Conservation (phyloP, 2,329 filamentous ascomycete genomes). For the Harringtonia aguacate region DNA sequence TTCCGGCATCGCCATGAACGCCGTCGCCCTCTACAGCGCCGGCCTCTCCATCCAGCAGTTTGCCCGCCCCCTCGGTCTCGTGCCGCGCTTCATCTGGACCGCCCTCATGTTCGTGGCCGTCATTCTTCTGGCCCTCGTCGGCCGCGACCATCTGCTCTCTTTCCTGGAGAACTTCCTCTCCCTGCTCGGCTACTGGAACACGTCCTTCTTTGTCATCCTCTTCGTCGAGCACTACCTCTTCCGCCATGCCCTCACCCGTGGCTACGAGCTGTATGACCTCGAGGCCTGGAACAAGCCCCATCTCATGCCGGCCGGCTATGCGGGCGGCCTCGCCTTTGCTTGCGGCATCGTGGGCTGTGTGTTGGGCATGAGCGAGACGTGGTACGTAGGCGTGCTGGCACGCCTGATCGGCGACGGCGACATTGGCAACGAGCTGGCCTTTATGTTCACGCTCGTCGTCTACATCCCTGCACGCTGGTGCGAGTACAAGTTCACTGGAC, state of each 20-base stretch:
- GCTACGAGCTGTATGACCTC: slow-evolving; percentile 32
- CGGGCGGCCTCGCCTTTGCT: slow-evolving; percentile 30
- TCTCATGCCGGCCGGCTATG: slow-evolving; percentile 31
- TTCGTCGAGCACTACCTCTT: slow-evolving; percentile 38
- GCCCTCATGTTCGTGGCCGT: slow-evolving; percentile 32
- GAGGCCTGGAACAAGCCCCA: slow-evolving; percentile 35
- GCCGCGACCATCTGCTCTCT: slow-evolving; percentile 28
- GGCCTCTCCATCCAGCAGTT: slow-evolving; percentile 29
- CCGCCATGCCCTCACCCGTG: slow-evolving; percentile 21
- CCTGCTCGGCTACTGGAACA: slow-evolving; percentile 39
- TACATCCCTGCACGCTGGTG: slow-evolving; percentile 36
- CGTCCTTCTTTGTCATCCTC: slow-evolving; percentile 35
- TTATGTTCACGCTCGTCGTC: slow-evolving; percentile 34
- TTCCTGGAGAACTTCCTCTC: slow-evolving; percentile 36
- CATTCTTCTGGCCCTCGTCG: slow-evolving; percentile 31
- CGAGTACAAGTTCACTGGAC: slow-evolving; percentile 34
- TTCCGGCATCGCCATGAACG: slow-evolving; percentile 34
- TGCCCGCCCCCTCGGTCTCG: slow-evolving; percentile 26
- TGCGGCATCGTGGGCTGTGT: slow-evolving; percentile 36
- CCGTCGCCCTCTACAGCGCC: slow-evolving; percentile 30
- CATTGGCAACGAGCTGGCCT: slow-evolving; percentile 40
- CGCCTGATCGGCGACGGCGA: slow-evolving; percentile 35
- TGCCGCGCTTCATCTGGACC: slow-evolving; percentile 38
- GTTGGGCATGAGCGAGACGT: slow-evolving; percentile 49
- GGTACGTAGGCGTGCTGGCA: slow-evolving; percentile 37